These are phyloP conservation scores for Pleurotus cornucopiae DNA, from an alignment of 768 basidiomycete genomes.

Conservation along the genomic window DNA sequence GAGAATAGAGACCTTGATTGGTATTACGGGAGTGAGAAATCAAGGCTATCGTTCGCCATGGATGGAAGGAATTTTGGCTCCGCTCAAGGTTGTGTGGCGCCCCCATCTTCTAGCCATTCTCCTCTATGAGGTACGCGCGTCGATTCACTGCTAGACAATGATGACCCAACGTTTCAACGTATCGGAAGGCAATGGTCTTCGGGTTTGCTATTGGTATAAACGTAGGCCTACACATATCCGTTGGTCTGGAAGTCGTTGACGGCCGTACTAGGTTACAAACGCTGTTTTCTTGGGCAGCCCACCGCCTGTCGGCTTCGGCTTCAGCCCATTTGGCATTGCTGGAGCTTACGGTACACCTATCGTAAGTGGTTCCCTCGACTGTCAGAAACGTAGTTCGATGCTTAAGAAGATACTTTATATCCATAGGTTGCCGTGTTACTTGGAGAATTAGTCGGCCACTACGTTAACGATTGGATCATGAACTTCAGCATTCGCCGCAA, in stretches of 20 bases:
- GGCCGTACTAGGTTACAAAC: constrained; percentile 48
- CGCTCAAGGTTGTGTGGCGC: constrained; percentile 55
- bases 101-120: constrained; percentile 53
- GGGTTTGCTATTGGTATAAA: constrained; percentile 66
- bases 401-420: too few relatives aligned
- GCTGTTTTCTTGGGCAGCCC: constrained; percentile 60
- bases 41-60: constrained; percentile 51
- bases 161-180: background rate
- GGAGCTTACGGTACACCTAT: constrained; percentile 55
- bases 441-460: constrained; percentile 50
- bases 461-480: constrained; percentile 50
- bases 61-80: constrained; percentile 37
- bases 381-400: too few relatives aligned
- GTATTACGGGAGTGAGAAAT: constrained; percentile 58
- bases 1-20: constrained; percentile 57
- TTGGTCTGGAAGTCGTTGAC: background rate
- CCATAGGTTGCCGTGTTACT: constrained; percentile 44
- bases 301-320: constrained; percentile 50
- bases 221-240: constrained; percentile 22
- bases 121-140: constrained; percentile 42
- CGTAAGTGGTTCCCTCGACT: constrained; percentile 23
- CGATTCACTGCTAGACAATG: background rate
- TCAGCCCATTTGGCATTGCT: constrained; percentile 44
- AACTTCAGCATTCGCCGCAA: constrained; percentile 41
- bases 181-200: constrained; percentile 44